These are phyloP conservation scores for Linnemannia elongata DNA, from an alignment of 192 early-diverging fungal genomes.

Conservation along the genomic window DNA sequence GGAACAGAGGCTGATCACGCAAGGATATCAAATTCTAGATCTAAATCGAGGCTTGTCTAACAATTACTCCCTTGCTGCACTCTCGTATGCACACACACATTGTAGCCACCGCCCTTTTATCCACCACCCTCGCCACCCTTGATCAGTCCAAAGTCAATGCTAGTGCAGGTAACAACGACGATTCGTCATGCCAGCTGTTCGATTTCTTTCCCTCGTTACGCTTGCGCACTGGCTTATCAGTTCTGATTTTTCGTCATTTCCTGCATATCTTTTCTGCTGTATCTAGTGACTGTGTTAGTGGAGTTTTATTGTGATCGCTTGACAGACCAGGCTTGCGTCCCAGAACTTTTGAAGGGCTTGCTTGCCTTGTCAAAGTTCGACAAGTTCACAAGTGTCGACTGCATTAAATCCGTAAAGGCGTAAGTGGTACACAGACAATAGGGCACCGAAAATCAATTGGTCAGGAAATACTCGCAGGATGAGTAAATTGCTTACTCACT, in stretches of 20 bases:
- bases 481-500: neutral
- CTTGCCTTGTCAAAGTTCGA: constrained; percentile 72
- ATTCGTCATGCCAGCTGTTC: neutral
- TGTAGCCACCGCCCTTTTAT: constrained; percentile 74
- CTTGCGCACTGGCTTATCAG: neutral
- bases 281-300: constrained; percentile 70
- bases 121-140: constrained; percentile 68
- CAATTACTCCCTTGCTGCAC: constrained; percentile 1
- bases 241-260: neutral
- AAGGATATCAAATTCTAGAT: neutral
- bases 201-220: neutral
- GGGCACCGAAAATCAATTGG: neutral
- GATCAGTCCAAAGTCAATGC: constrained; percentile 63
- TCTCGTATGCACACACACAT: neutral
- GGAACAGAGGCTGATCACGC: neutral
- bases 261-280: neutral
- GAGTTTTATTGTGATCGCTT: constrained; percentile 84
- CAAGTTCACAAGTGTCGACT: constrained; percentile 69
- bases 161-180: constrained; percentile 61
- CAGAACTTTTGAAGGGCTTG: constrained; percentile 73
- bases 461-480: neutral
- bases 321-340: constrained; percentile 79
- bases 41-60: neutral
- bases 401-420: constrained; percentile 65
- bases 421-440: constrained; percentile 32